Conservation (phyloP, 2,329 filamentous ascomycete species). For the Phialophora tarda region DNA sequence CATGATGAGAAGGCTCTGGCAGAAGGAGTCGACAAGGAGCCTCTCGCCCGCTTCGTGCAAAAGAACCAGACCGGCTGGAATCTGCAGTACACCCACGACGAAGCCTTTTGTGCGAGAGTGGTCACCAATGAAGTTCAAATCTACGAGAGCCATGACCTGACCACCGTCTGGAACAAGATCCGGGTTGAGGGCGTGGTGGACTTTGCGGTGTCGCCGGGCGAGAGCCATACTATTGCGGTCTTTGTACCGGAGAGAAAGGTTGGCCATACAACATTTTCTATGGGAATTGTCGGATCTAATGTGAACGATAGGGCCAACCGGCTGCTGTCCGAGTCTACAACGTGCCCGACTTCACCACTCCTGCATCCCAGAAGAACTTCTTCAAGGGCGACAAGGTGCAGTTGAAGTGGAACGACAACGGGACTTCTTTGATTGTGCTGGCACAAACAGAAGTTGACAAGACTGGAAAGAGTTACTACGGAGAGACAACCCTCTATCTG, state of each 20-base stretch:
- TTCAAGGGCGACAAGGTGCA: conserved; percentile 99
- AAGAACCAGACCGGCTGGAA: conserved; percentile 97
- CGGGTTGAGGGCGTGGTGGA: conserved; percentile 86
- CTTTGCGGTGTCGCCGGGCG: conserved; percentile 87
- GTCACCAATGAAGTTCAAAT: conserved; percentile 99
- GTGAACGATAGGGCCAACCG: conserved; percentile 75
- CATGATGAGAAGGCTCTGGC: conserved; percentile 68
- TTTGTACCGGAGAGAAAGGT: conserved; percentile 97
- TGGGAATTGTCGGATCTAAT: conserved; percentile 31
- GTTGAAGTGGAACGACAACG: conserved; percentile 94
- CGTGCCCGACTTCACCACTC: conserved; percentile 79
- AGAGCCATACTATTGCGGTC: conserved; percentile 89
- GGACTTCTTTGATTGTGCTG: conserved; percentile 89
- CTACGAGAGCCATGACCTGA: conserved; percentile 84
- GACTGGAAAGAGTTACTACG: conserved; percentile 98
- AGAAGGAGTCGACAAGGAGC: conserved; percentile 67
- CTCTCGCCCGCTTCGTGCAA: conserved; percentile 90
- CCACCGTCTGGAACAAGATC: conserved; percentile 92
- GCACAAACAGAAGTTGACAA: conserved; percentile 98
- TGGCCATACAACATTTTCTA: conserved; percentile 39
- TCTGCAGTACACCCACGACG: conserved; percentile 92
- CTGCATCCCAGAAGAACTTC: conserved; percentile 96
- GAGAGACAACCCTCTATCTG: conserved; percentile 95
- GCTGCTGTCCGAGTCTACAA: conserved; percentile 93
- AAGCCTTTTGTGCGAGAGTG: conserved; percentile 87